Evolutionary conservation across 2,329 filamentous ascomycete species (phyloP), one percentile per base, ranked within the genome.

Genomic region (Fusarium sp.): DNA sequence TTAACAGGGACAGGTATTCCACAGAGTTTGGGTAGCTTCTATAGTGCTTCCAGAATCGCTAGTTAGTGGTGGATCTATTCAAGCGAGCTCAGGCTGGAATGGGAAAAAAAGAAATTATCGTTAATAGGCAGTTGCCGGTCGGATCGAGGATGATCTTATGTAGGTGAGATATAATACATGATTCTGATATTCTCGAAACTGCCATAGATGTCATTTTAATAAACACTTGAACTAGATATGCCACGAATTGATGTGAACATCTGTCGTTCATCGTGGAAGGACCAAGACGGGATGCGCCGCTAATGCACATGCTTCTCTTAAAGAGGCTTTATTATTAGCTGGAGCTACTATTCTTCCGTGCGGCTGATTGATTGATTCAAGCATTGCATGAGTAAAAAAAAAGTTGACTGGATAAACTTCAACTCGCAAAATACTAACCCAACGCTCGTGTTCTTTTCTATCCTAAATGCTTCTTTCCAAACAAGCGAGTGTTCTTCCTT

Each of bases 341-440:
- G 69, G 69, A 72, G 69, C 69, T 70, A 61, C 69, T 65, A 31
- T 72, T 72, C 22, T 72, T 69, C 69, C 68, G 65, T 63, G 57
- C 52, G 63, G 69, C 56, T 59, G 60, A 46, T 67, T 61, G 46
- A 34, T 57, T 60, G 52, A 38, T 43, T 50, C 44, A 57, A 39
- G 42, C 31, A 48, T 38, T 58, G 38, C 51, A 36, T 50, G 31
- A 28, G 20, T 17, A 58, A 64, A 60, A 67, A 57, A 57, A 63
- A 45, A 55, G 49, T 33, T 31, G 33, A 38, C n/a, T 56, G 11
- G 9, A 11, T 24, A 34, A 48, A 48, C 31, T 36, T 48, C 33
- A 22, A 42, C 39, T 42, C 20, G 11, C 18, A 42, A 33, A 36
- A 17, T 22, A 26, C 24, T 22, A 43, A 43, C 14, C 22, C 40